These are phyloP conservation scores for Rickenella mellea DNA, from an alignment of 768 basidiomycete species.

Conservation along the genomic window DNA sequence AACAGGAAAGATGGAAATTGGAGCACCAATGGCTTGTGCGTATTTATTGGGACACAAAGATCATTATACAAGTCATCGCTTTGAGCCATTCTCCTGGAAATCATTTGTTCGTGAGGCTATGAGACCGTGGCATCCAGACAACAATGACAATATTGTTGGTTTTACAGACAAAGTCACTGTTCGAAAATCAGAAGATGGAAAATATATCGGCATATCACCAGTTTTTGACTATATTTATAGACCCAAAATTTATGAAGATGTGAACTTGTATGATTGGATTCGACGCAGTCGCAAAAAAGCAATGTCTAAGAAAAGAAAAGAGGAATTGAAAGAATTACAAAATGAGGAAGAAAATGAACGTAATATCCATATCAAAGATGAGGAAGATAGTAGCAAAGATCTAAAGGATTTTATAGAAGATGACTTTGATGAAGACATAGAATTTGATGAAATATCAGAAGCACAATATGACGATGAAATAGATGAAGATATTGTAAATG, in stretches of 20 bases:
- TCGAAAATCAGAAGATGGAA: too few relatives aligned
- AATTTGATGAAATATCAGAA: too few relatives aligned
- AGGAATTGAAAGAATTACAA: background rate
- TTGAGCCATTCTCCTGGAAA: slow-evolving; percentile 24
- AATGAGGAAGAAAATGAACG: background rate
- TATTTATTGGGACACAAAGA: slow-evolving; percentile 28
- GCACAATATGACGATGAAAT: too few relatives aligned
- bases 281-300: slow-evolving; percentile 7
- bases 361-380: background rate
- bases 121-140: slow-evolving; percentile 7
- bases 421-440: background rate
- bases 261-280: slow-evolving; percentile 21
- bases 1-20: slow-evolving; percentile 26
- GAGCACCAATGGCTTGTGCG: slow-evolving; percentile 25
- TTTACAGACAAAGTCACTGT: slow-evolving; percentile 7
- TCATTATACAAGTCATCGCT: slow-evolving; percentile 27
- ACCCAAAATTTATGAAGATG: slow-evolving; percentile 7
- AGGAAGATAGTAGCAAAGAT: background rate
- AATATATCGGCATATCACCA: slow-evolving; percentile 14
- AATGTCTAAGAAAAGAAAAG: background rate
- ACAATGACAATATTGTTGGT: slow-evolving; percentile 6
- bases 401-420: background rate
- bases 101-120: slow-evolving; percentile 18
- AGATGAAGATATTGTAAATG: too few relatives aligned
- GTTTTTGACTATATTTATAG: slow-evolving; percentile 25